These are phyloP conservation scores for Fusarium secorum DNA, from an alignment of 2,329 filamentous ascomycete species.

Conservation along the genomic window DNA sequence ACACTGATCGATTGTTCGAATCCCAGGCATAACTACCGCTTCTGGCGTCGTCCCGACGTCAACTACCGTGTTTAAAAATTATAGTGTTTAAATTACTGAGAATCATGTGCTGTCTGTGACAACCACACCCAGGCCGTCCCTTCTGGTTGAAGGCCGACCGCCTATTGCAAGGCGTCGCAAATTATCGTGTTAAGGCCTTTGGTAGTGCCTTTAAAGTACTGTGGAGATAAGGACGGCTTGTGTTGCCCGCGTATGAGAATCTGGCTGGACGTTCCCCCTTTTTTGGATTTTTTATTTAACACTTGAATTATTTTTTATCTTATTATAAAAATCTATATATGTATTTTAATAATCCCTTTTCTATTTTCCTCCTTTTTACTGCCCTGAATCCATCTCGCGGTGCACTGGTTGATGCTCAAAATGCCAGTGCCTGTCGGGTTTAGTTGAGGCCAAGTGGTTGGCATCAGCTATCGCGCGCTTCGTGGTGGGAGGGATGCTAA, in stretches of 20 bases:
- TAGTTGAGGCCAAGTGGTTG: not conserved
- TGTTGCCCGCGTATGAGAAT: not conserved
- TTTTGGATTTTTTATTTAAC: not conserved
- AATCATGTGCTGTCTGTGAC: not conserved
- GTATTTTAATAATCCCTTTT: not conserved
- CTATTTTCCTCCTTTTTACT: not conserved
- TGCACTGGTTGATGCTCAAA: not conserved
- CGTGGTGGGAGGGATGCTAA: not conserved
- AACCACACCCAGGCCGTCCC: not conserved
- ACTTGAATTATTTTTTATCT: not conserved
- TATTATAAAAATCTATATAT: too few relatives aligned
- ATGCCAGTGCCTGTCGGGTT: not conserved
- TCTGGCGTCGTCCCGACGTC: not conserved
- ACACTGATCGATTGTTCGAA: constrained; percentile 14
- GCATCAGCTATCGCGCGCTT: not conserved
- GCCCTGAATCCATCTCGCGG: not conserved
- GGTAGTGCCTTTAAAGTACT: constrained; percentile 28
- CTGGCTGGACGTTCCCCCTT: not conserved
- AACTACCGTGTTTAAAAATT: not conserved
- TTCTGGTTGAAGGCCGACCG: not conserved
- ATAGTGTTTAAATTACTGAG: not conserved
- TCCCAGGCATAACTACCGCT: constrained; percentile 26
- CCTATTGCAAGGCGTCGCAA: not conserved
- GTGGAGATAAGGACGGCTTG: not conserved
- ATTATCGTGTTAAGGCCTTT: not conserved